A percentile compares a stretch with the other conserved stretches of the same genome.
Evolutionary conservation across 2,329 filamentous ascomycete species (phyloP).

Genomic region (Cyphellophora attinorum): DNA sequence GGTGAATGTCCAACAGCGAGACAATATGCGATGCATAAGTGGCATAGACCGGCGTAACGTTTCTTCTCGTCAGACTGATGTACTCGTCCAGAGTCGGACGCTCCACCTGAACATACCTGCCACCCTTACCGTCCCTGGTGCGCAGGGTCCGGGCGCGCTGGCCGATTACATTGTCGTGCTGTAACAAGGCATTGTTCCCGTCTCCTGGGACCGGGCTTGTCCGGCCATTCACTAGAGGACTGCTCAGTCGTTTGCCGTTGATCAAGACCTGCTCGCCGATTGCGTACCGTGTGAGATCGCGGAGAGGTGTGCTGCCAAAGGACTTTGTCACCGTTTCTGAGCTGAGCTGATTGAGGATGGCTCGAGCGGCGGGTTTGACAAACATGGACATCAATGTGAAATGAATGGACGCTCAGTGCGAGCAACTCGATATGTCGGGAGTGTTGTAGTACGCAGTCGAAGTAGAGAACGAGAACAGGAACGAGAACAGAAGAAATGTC

Average conservation of each 20-base stretch:
- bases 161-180: slow-evolving; percentile 53
- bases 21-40: slow-evolving; percentile 57
- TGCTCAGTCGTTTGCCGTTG: slow-evolving; percentile 30
- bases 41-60: slow-evolving; percentile 61
- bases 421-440: too few species aligned
- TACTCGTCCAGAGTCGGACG: slow-evolving; percentile 63
- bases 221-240: slow-evolving; percentile 29
- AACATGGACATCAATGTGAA: too few species aligned
- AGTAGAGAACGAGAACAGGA: too few species aligned
- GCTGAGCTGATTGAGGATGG: too few species aligned
- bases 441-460: too few species aligned
- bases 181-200: slow-evolving; percentile 19
- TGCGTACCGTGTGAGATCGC: background rate
- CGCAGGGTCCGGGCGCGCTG: slow-evolving; percentile 25
- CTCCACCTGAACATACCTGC: slow-evolving; percentile 9
- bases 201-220: slow-evolving; percentile 27
- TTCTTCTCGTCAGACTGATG: slow-evolving; percentile 54
- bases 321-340: too few species aligned
- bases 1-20: slow-evolving; percentile 56
- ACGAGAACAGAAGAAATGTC: too few species aligned
- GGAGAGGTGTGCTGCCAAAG: too few species aligned
- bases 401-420: too few species aligned
- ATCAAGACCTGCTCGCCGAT: slow-evolving; percentile 34
- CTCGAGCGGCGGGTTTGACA: too few species aligned
- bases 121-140: slow-evolving; percentile 8